Base-by-base conservation (phyloP, 768 basidiomycete species). In the Mycena polygramma region DNA sequence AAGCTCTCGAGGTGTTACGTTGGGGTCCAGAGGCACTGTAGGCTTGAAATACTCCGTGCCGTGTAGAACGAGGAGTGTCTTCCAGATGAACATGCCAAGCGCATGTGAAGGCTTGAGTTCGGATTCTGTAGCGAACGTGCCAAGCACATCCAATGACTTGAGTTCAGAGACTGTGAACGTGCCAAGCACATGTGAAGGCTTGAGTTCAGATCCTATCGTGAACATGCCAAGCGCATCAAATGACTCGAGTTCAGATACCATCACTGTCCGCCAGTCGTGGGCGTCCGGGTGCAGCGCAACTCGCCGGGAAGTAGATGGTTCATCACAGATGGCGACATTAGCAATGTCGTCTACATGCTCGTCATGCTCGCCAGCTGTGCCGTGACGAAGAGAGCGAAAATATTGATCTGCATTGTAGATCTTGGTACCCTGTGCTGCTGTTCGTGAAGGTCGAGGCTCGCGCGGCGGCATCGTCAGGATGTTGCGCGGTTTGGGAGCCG, bases 1-100 rank as follows among this genome's bases (percentile, higher is more conserved):
- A n/a, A 63, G 48, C 35, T 65, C 63, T 3, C 51, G 46, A 1
- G 78, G 71, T 11, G 69, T 61, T 14, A 71, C 41, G 26, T 75
- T 66, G 3, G 73, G 41, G n/a, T 74, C 76, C 53, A 79, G 57
- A 2, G 77, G 78, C 0, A 68, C 66, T 1, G 57, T 14, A 0
- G 76, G 60, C 19, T 73, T 67, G 14, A 61, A 63, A 30, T 61
- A 19, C 2, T 24, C 20, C 49, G 77, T 71, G 8, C 75, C 72
- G 26, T 67, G 51, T 15, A 46, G 13, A 37, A 51, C 20, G 19
- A 79, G 51, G 1, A 79, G 30, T 6, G 30, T 68, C 7, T 55
- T 52, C 8, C 52, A 20, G 20, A 75, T 63, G 30, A 76, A 78
- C 6, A 3, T 35, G 53, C 30, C 19, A 4, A 7, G 20, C 35